Base-by-base conservation (phyloP, 306 rosid species). In the Cicer chorassanicum region DNA sequence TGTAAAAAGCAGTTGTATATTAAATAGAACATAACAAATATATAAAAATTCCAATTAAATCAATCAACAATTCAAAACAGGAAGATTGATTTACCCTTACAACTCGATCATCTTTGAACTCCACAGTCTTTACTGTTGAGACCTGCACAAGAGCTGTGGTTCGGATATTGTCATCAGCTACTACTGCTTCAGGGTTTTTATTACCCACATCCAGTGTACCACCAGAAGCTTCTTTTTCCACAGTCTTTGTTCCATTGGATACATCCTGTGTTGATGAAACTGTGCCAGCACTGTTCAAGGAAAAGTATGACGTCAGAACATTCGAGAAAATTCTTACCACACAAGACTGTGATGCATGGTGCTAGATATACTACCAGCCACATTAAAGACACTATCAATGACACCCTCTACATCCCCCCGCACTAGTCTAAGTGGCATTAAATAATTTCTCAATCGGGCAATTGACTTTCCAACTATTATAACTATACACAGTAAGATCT, bases 81-180 rank as follows among this genome's bases (percentile, higher is more conserved):
- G 19, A 48, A 53, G 56, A 59, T 2, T 19, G 48, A 70, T 14
- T 83, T 88, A 93, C 98, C 92, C 86, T 80, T 66, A 89, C 89
- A 74, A 80, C 88, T 81, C 80, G 82, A 41, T 91, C 86, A 39
- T 87, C 88, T 8, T 85, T 63, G 42, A 72, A 19, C 61, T 82
- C 88, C 65, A 78, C 81, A n/a, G 72, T 76, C 76, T 85, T 79
- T 38, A 45, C 71, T 3, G 88, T 78, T 8, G 88, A 54, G 69
- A 84, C 80, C 67, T 87, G 84, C 80, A 82, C 83, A 54, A 12
- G 49, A 66, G 16, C 12, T 16, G 74, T 43, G 61, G 44, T 62
- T 78, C 62, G 80, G 36, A 72, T 72, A 21, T 75, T 80, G 77
- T 80, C 87, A 49, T 80, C 86, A 38, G 81, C 89, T 15, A 29